A percentile compares a stretch with the other conserved stretches of the same genome.
Conservation (phyloP, 768 basidiomycete species). For the Tylopilus sp. region DNA sequence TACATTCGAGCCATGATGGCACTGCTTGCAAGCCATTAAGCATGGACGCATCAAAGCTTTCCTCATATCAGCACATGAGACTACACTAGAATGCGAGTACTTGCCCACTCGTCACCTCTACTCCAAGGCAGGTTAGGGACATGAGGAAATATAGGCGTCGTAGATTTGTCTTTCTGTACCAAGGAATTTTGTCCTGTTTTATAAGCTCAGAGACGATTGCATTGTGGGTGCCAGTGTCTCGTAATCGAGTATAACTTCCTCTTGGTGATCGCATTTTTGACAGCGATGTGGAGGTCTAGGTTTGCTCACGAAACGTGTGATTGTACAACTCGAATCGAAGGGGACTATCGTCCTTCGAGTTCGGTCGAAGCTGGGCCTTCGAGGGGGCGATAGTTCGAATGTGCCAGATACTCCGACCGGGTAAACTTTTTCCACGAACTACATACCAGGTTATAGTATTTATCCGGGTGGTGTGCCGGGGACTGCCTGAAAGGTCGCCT, state of each 20-base stretch:
- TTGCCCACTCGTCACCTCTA: slow-evolving; percentile 20
- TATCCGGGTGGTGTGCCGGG: no score
- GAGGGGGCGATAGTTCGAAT: background rate
- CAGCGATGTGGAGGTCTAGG: no score
- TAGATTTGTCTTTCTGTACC: slow-evolving; percentile 62
- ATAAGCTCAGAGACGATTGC: slow-evolving; percentile 18
- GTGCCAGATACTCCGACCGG: background rate
- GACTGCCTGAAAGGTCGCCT: background rate
- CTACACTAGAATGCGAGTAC: background rate
- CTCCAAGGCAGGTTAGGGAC: slow-evolving; percentile 38
- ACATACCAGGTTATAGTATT: no score
- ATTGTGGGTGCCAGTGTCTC: slow-evolving; percentile 4
- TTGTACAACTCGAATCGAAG: background rate
- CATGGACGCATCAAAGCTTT: slow-evolving; percentile 46
- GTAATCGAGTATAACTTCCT: background rate
- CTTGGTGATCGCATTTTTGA: slow-evolving; percentile 5
- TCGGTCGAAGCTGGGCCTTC: background rate
- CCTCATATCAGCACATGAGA: background rate
- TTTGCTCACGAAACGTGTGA: no score
- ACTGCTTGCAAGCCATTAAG: slow-evolving; percentile 62
- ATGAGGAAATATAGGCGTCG: slow-evolving; percentile 52
- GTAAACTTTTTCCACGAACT: no score
- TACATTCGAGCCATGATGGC: slow-evolving; percentile 53
- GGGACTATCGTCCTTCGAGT: no score
- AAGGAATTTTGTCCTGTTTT: slow-evolving; percentile 50